Evolutionary conservation across 2,329 filamentous ascomycete genomes (phyloP).

Genomic region (Talaromyces sp.): DNA sequence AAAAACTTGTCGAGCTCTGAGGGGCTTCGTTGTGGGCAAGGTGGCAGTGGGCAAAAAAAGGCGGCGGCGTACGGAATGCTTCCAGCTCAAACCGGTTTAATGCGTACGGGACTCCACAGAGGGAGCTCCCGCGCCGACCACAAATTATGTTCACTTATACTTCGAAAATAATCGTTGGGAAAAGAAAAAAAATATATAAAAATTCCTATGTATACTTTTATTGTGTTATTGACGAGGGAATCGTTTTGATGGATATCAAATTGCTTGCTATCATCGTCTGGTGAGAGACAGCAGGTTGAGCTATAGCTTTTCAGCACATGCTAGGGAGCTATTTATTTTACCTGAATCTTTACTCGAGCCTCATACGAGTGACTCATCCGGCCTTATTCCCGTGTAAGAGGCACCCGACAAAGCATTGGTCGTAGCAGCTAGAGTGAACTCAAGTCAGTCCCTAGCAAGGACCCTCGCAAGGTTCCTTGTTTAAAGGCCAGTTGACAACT

Average conservation of each 20-base stretch:
- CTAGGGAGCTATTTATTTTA: neutral
- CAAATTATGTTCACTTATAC: neutral
- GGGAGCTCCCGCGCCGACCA: constrained; percentile 2
- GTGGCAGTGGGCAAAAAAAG: constrained; percentile 18
- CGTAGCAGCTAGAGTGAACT: neutral
- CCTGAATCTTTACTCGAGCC: neutral
- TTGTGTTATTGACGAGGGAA: neutral
- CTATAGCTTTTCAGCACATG: neutral
- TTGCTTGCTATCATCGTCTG: no score
- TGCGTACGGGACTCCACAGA: constrained; percentile 10
- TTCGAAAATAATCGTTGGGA: no score
- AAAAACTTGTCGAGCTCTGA: constrained; percentile 4
- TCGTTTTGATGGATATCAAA: no score
- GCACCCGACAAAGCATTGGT: neutral
- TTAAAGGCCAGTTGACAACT: neutral
- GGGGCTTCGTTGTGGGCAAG: constrained; percentile 17
- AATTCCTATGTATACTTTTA: neutral
- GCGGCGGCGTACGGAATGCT: constrained; percentile 6
- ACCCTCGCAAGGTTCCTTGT: neutral
- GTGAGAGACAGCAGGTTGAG: neutral
- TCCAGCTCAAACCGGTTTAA: constrained; percentile 5
- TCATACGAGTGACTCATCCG: neutral
- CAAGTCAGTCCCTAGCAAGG: neutral
- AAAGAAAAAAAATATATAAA: no score
- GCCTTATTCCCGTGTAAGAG: neutral